Evolutionary conservation across 2,329 filamentous ascomycete species (phyloP).

Genomic region (Decorospora gaudefroyi): DNA sequence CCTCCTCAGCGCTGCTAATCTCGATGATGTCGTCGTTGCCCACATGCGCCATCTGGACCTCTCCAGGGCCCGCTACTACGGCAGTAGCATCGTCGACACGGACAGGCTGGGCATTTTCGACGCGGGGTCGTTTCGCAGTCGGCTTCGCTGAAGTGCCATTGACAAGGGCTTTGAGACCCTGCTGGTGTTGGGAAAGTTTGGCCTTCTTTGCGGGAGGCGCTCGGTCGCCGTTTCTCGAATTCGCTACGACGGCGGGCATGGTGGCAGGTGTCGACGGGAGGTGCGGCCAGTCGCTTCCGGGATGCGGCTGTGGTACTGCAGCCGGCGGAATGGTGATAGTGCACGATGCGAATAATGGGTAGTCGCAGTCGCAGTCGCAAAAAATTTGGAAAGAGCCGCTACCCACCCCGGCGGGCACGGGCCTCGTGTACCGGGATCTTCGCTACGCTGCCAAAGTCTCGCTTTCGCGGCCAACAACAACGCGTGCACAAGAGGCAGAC

Average conservation of each 20-base stretch:
- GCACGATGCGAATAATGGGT: slow-evolving; percentile 28
- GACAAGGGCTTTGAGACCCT: slow-evolving; percentile 43
- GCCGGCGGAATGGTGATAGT: slow-evolving; percentile 31
- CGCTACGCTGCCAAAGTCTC: slow-evolving; percentile 10
- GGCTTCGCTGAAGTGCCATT: slow-evolving; percentile 42
- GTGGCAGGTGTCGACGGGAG: neutral
- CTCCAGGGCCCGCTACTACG: slow-evolving; percentile 56
- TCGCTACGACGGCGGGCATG: slow-evolving; percentile 44
- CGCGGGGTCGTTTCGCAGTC: slow-evolving; percentile 58
- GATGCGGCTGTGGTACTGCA: slow-evolving; percentile 19
- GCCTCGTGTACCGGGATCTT: slow-evolving; percentile 14
- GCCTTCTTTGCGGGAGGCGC: slow-evolving; percentile 47
- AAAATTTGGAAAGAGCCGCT: slow-evolving; percentile 23
- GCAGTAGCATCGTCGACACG: slow-evolving; percentile 63
- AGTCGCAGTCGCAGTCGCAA: too few relatives aligned
- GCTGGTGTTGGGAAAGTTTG: slow-evolving; percentile 41
- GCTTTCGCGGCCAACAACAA: slow-evolving; percentile 5
- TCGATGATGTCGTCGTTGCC: slow-evolving; percentile 50
- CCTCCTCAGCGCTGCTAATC: slow-evolving; percentile 55
- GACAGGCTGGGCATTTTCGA: slow-evolving; percentile 56
- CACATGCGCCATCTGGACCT: slow-evolving; percentile 46
- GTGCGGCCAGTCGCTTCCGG: too few relatives aligned
- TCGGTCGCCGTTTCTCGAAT: slow-evolving; percentile 31
- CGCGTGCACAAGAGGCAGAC: neutral
- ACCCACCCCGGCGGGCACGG: slow-evolving; percentile 17